A percentile compares a stretch with the other conserved stretches of the same genome.
Evolutionary conservation across 2,329 filamentous ascomycete species (phyloP).

Genomic region (Talaromyces sp.): DNA sequence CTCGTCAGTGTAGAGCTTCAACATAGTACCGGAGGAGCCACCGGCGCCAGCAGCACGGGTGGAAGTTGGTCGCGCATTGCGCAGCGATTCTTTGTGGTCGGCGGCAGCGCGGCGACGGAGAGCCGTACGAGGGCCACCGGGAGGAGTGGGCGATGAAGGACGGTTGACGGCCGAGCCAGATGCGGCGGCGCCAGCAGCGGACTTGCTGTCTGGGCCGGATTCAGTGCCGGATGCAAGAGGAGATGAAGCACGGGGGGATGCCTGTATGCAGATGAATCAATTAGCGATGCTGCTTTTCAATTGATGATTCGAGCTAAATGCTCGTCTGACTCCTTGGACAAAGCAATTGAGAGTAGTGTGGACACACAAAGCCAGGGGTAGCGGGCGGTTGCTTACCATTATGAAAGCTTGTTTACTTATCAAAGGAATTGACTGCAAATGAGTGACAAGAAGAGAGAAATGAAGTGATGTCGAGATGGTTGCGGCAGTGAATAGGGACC

Average conservation of each 20-base stretch:
- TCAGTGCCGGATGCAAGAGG: conserved; percentile 45
- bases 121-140: conserved; percentile 89
- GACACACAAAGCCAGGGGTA: not conserved
- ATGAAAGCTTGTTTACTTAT: not conserved
- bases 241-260: conserved; percentile 41
- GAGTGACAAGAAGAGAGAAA: conserved; percentile 13
- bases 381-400: conserved; percentile 13
- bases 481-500: not conserved
- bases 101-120: conserved; percentile 93
- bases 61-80: conserved; percentile 87
- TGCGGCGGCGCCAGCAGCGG: conserved; percentile 48
- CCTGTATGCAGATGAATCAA: conserved; percentile 23
- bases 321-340: not conserved
- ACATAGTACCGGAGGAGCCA: conserved; percentile 96
- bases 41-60: conserved; percentile 91
- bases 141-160: conserved; percentile 80
- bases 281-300: not conserved
- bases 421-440: conserved; percentile 7
- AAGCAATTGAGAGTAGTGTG: not conserved
- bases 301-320: not conserved
- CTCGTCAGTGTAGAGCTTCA: conserved; percentile 98
- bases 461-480: not conserved
- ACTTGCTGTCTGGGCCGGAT: conserved; percentile 45
- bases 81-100: conserved; percentile 95
- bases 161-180: conserved; percentile 70